phyloP scores from a whole-genome alignment of 2,329 filamentous ascomycete genomes.

The Pseudofabraea citricarpa region DNA sequence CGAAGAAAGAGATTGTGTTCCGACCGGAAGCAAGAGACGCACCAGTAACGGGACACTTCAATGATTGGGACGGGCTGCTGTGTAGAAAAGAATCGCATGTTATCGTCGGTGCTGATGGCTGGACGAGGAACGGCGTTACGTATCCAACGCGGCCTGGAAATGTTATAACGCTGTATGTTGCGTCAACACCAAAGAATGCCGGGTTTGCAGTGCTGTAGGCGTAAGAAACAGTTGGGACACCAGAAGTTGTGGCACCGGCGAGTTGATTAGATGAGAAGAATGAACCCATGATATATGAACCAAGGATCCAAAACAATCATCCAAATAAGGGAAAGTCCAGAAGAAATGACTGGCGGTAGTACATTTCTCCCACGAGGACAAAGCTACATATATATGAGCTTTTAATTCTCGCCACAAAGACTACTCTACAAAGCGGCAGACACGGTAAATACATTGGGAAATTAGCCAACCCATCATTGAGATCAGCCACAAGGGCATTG shows the following conservation, averaged over 20 bases:
- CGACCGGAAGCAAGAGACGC: background rate
- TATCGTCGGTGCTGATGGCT: background rate
- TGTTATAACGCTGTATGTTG: too few relatives aligned
- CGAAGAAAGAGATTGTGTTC: background rate
- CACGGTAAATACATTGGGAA: too few relatives aligned
- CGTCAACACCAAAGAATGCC: background rate
- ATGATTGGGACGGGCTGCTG: background rate
- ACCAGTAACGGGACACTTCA: background rate
- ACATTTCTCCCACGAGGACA: too few relatives aligned
- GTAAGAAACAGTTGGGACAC: background rate
- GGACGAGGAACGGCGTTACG: background rate
- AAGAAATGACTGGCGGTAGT: too few relatives aligned
- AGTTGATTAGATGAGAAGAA: background rate
- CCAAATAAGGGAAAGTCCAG: too few relatives aligned
- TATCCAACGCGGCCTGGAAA: too few relatives aligned
- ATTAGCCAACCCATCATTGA: too few relatives aligned
- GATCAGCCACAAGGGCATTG: too few relatives aligned
- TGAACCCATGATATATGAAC: background rate
- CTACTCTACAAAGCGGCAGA: too few relatives aligned
- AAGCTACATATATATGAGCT: too few relatives aligned
- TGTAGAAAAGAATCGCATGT: background rate
- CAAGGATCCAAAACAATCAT: too few relatives aligned
- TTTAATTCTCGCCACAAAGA: too few relatives aligned
- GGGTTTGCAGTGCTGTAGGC: background rate
- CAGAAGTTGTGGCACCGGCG: background rate